Conservation (phyloP, 148 eudicot genomes). For the Selenicereus undatus region DNA sequence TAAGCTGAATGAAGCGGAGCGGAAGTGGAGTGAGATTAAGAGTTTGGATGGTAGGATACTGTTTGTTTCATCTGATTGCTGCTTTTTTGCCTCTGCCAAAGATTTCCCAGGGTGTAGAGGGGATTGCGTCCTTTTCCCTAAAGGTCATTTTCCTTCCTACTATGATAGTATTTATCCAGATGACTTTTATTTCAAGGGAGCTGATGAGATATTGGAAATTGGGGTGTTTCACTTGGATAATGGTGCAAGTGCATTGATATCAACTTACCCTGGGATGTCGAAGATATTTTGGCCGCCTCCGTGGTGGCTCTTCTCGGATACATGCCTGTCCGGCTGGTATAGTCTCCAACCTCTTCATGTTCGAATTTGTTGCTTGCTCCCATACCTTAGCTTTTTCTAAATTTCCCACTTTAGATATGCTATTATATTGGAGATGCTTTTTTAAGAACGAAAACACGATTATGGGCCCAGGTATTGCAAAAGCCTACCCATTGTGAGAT, state of each 20-base stretch:
- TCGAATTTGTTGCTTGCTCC: background rate
- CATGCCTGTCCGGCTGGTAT: slow-evolving; percentile 1
- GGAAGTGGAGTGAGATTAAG: slow-evolving; percentile 12
- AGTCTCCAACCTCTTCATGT: background rate
- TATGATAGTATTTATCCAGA: slow-evolving; percentile 6
- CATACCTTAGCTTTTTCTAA: too few species aligned
- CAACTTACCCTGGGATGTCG: slow-evolving; percentile 1
- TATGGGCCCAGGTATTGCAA: background rate
- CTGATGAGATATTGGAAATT: background rate
- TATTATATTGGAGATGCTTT: background rate
- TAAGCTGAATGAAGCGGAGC: slow-evolving; percentile 12
- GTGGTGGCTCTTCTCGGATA: slow-evolving; percentile 8
- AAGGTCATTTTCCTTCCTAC: slow-evolving; percentile 9
- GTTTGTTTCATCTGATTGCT: slow-evolving; percentile 8
- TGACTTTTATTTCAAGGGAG: background rate
- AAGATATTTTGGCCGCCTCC: slow-evolving; percentile 12
- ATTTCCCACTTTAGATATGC: too few species aligned
- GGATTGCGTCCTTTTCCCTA: slow-evolving; percentile 11
- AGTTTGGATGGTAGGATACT: slow-evolving; percentile 13
- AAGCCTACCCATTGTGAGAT: background rate
- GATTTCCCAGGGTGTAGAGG: slow-evolving; percentile 11
- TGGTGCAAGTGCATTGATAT: slow-evolving; percentile 6
- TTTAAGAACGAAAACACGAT: background rate
- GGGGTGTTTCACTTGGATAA: slow-evolving; percentile 5
- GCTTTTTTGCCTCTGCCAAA: slow-evolving; percentile 3